Base-by-base conservation (phyloP, 805 yeast genomes). In the Sungouiozyma intestinalis region DNA sequence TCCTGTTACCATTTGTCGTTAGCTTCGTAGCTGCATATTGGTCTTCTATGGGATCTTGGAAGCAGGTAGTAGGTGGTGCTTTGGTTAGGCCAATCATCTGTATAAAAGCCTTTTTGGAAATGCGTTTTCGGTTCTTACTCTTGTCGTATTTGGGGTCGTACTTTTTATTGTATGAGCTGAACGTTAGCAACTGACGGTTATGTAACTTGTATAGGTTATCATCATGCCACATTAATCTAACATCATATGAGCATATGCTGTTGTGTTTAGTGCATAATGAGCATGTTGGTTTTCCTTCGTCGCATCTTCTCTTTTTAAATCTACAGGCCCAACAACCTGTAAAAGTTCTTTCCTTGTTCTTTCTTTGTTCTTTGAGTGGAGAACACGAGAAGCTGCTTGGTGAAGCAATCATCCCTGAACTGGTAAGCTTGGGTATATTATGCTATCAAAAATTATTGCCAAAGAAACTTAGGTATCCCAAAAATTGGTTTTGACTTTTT, bases 251-350 rank as follows among this genome's bases (percentile, higher is more conserved):
- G 36, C 63, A 60, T 13, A 38, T 40, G 31, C 51, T 51, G 7
- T 50, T 48, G 40, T 57, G 57, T 33, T 46, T 51, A 11, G 45
- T 36, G 35, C 65, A 60, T 15, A 52, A 35, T 1, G 61, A 48
- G 36, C 63, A 60, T n/a, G 45, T 32, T 2, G 63, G 63, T 43
- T 48, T 57, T 4, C 34, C 33, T 38, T 54, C 54, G 41, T 60
- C 62, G 45, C 65, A 60, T 38, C 56, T 53, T 16, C 59, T 48
- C 39, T 60, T 60, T 42, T 59, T 59, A 17, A 55, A 51, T 34
- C 63, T 44, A 36, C 65, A 60, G 4, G 61, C 58, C 65, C 65
- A 60, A 42, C 65, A 60, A 4, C 63, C 63, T 5, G 60, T 58
- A 19, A 60, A 60, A 1, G 57, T 55, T 44, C 65, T 53, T 9